Percentiles rank a stretch among this genome's conserved stretches.
Conservation (phyloP, 1,139 yeast species). For the Pichia sp. region DNA sequence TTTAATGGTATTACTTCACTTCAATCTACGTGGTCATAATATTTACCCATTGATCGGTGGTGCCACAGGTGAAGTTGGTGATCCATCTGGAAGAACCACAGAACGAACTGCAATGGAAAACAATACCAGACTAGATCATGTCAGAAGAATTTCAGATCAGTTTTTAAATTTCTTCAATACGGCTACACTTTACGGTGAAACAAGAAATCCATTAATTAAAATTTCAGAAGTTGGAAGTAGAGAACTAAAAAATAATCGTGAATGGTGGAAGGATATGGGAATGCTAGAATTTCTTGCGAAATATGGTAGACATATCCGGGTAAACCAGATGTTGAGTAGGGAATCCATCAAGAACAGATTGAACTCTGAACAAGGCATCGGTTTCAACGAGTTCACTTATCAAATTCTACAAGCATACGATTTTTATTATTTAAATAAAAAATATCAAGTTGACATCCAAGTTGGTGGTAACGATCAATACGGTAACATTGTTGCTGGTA, state of each 20-base stretch:
- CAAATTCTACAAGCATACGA: conserved; percentile 93
- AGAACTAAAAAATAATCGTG: conserved; percentile 52
- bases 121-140: conserved; percentile 52
- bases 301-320: conserved; percentile 77
- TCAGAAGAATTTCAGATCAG: conserved; percentile 56
- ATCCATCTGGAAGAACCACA: conserved; percentile 85
- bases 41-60: conserved; percentile 88
- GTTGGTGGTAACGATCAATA: conserved; percentile 98
- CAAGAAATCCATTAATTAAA: conserved; percentile 43
- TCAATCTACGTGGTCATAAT: conserved; percentile 77
- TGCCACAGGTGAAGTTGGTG: conserved; percentile 97
- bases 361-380: conserved; percentile 67
- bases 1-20: conserved; percentile 77
- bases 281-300: conserved; percentile 73
- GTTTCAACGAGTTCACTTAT: conserved; percentile 90
- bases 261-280: conserved; percentile 81
- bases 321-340: conserved; percentile 82
- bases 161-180: conserved; percentile 54
- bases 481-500: conserved; percentile 97
- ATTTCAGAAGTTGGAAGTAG: conserved; percentile 37
- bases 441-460: conserved; percentile 63
- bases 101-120: conserved; percentile 62
- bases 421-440: conserved; percentile 72
- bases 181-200: conserved; percentile 59
- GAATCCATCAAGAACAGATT: conserved; percentile 81